Conservation (phyloP, 2,329 filamentous ascomycete species). For the Onygenales sp. region DNA sequence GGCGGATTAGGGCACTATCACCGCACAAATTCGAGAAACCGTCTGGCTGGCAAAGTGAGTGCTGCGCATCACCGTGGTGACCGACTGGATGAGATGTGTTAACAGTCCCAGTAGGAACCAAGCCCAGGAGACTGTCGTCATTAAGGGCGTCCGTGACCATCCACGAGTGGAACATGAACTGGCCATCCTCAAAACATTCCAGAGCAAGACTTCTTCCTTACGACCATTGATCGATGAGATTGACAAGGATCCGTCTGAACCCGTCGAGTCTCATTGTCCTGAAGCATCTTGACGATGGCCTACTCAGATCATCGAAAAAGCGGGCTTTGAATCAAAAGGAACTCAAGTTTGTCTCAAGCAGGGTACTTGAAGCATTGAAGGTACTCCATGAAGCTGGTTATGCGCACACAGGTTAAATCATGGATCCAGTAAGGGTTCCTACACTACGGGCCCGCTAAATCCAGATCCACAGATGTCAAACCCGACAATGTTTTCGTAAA, state of each 20-base stretch:
- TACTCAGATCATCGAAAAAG: conserved; percentile 11
- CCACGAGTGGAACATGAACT: conserved; percentile 19
- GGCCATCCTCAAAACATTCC: conserved; percentile 18
- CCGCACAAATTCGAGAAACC: conserved; percentile 4
- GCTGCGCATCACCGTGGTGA: too few species aligned
- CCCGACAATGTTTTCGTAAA: too few species aligned
- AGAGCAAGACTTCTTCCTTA: conserved; percentile 15
- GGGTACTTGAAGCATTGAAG: conserved; percentile 7
- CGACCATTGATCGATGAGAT: conserved; percentile 21
- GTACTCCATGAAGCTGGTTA: conserved; percentile 5
- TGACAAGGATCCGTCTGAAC: conserved; percentile 12
- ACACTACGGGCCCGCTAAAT: too few species aligned
- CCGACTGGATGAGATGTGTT: background rate
- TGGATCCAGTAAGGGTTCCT: too few species aligned
- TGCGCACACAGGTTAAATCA: conserved; percentile 5
- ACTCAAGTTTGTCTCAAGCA: conserved; percentile 8
- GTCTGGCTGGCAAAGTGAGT: conserved; percentile 9
- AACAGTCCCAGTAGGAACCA: conserved; percentile 3
- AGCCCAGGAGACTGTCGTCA: conserved; percentile 13
- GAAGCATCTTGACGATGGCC: conserved; percentile 16
- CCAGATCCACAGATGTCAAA: too few species aligned
- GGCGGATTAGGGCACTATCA: conserved; percentile 5
- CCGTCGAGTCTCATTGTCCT: conserved; percentile 17
- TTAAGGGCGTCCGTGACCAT: conserved; percentile 18
- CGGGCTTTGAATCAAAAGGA: conserved; percentile 13